Conservation (phyloP, 2,329 filamentous ascomycete genomes). For the Ophiostoma angusticollis region DNA sequence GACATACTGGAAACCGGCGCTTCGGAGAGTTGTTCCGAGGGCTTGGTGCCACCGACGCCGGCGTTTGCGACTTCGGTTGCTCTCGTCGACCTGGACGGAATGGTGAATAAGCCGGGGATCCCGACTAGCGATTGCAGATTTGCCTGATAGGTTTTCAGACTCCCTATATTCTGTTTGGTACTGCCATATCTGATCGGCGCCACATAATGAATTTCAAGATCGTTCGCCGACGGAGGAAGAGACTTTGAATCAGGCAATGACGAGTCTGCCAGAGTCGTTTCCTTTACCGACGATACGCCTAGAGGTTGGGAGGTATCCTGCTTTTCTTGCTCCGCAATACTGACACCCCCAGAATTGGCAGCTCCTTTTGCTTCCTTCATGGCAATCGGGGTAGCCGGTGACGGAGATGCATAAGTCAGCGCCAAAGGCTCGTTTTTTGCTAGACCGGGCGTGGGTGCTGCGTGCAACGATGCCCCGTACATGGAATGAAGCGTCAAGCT, state of each 20-base stretch:
- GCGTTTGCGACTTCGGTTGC: too few species aligned
- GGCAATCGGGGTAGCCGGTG: slow-evolving; percentile 19
- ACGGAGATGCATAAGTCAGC: neutral
- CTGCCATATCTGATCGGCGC: slow-evolving; percentile 23
- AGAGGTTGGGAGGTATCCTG: too few species aligned
- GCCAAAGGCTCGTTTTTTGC: slow-evolving; percentile 4
- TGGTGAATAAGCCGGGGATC: slow-evolving; percentile 31
- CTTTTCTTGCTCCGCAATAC: too few species aligned
- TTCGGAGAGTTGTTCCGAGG: too few species aligned
- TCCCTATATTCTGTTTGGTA: slow-evolving; percentile 16
- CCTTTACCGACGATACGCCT: neutral
- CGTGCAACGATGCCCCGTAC: slow-evolving; percentile 1
- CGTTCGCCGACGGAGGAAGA: slow-evolving; percentile 1
- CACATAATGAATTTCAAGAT: slow-evolving; percentile 42
- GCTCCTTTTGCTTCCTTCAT: too few species aligned
- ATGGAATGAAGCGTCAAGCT: slow-evolving; percentile 6
- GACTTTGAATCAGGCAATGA: too few species aligned
- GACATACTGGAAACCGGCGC: too few species aligned
- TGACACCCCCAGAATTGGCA: too few species aligned
- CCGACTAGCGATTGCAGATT: slow-evolving; percentile 32
- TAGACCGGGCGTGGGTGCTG: neutral
- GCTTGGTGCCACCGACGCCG: too few species aligned
- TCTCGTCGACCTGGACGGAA: slow-evolving; percentile 10
- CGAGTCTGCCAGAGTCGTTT: neutral
- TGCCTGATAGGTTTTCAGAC: slow-evolving; percentile 28